Evolutionary conservation across 345 rosid genomes (phyloP).

Genomic region (Hevea brasiliensis): DNA sequence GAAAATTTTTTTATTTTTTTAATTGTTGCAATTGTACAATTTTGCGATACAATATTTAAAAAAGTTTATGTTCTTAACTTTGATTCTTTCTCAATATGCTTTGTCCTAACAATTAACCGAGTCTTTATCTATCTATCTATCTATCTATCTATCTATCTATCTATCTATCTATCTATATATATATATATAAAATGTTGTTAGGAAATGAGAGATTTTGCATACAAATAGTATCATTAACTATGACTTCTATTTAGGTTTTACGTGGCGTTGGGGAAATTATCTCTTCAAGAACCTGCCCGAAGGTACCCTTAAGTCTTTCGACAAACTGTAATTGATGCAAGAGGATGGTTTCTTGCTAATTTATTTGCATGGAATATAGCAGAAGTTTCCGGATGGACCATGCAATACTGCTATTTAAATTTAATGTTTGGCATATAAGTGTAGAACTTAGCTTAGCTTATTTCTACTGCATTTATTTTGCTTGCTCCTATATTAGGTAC

Average conservation of each 20-base stretch:
- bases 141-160: too few relatives aligned
- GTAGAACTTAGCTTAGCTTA: neutral
- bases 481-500: constrained; percentile 43
- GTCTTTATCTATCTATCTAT: too few relatives aligned
- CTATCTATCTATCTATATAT: neutral
- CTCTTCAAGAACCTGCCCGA: constrained; percentile 72
- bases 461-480: neutral
- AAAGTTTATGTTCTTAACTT: too few relatives aligned
- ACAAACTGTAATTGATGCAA: neutral
- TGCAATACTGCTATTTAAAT: constrained; percentile 1
- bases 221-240: neutral
- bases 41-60: too few relatives aligned
- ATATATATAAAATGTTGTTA: neutral
- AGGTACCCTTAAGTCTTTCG: constrained; percentile 40
- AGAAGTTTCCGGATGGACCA: neutral
- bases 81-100: neutral
- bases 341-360: constrained; percentile 7
- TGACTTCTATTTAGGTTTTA: constrained; percentile 51
- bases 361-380: neutral
- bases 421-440: neutral
- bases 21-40: neutral
- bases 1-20: neutral
- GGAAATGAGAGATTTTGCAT: neutral
- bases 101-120: neutral
- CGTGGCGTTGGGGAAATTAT: constrained; percentile 88